Base-by-base conservation (phyloP, 2,329 filamentous ascomycete species). In the Hypoxylon sp. region DNA sequence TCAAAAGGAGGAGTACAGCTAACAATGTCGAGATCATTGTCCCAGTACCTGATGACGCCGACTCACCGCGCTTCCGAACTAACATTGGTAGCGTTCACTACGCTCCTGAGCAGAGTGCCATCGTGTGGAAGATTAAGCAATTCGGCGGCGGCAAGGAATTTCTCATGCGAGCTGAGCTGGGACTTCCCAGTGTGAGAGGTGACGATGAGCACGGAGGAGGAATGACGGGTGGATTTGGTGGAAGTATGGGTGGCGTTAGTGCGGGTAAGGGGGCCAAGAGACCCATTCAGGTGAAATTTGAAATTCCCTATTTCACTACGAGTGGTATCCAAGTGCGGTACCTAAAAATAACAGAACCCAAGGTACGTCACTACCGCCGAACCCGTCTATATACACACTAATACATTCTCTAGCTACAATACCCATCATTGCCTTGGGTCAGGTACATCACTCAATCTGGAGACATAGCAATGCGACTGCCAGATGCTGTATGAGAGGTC, bases 251-350 rank as follows among this genome's bases (percentile, higher is more conserved):
- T 65, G 95, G 95, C 71, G 89, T 96, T 29, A 90, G 88, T n/a
- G 87, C 89, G 19, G 91, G 89, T 65, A 98, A 98, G 84, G 93
- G 93, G 19, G 88, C 89, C 63, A 99, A 98, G 87, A 86, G 96
- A 74, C 96, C 96, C 0, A 99, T 99, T 77, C 95, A 94, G 80
- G 96, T 99, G 84, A 99, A 99, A 84, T 99, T 99, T 80, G 96
- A 99, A 85, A 99, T 99, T 78, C 96, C 96, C n/a, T 99, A 99
- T 83, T 99, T 99, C 80, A 99, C 96, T n/a, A 99, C 97, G 2
- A 97, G 93, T 82, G 96, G 96, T 72, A 99, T 99, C 74, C 97
- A 99, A 82, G 96, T 99, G 76, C 89, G 96, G 77, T 99, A 99
- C 81, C 83, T 99, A 80, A 99, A 99, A 88, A 99, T 99, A 77